Evolutionary conservation across 768 basidiomycete species (phyloP).

Genomic region (Collybia sp.): DNA sequence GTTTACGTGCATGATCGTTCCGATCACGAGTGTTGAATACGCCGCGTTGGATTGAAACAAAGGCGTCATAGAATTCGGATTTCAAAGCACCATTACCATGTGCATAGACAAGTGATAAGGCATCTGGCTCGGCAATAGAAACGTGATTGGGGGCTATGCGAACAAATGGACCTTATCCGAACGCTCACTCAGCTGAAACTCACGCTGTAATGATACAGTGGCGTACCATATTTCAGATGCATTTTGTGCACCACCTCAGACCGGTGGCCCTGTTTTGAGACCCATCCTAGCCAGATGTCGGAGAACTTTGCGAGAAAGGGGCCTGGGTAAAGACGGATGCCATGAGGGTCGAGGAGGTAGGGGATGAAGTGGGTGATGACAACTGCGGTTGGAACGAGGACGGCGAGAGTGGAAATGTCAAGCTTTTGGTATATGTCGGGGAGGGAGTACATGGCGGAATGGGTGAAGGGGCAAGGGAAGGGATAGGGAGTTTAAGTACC

Average conservation of each 20-base stretch:
- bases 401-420: neutral
- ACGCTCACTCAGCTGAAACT: neutral
- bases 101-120: slow-evolving; percentile 70
- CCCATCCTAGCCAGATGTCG: slow-evolving; percentile 68
- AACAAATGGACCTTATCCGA: slow-evolving; percentile 51
- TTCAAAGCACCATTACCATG: slow-evolving; percentile 84
- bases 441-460: neutral
- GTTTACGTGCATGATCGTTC: slow-evolving; percentile 77
- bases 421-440: neutral
- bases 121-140: slow-evolving; percentile 74
- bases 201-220: neutral
- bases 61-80: slow-evolving; percentile 73
- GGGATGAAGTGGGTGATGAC: slow-evolving; percentile 36
- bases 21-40: slow-evolving; percentile 80
- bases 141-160: slow-evolving; percentile 76
- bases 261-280: slow-evolving; percentile 65
- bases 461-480: neutral
- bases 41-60: slow-evolving; percentile 69
- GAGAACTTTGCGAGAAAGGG: slow-evolving; percentile 69
- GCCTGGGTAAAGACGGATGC: slow-evolving; percentile 61
- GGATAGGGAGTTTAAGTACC: neutral
- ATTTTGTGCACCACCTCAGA: slow-evolving; percentile 69
- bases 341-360: slow-evolving; percentile 54
- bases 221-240: slow-evolving; percentile 67
- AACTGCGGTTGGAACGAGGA: neutral